Base-by-base conservation (phyloP, 306 rosid species). In the Argentina anserina region DNA sequence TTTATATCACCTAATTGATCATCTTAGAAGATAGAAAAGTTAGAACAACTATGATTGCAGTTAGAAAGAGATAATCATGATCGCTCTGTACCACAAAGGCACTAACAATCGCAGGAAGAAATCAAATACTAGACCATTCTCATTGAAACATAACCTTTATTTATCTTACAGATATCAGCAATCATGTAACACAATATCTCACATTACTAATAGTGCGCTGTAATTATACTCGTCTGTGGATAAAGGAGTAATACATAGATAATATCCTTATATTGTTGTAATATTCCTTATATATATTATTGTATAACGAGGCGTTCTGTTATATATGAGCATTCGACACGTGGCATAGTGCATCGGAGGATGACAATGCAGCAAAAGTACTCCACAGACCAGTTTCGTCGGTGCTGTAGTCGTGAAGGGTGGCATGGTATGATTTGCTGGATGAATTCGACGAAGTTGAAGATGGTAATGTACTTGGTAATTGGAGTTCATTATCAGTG, bases 331-430 rank as follows among this genome's bases (percentile, higher is more conserved):
- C 73, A 72, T 78, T 82, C 18, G 89, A 80, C 81, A 86, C 86
- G 80, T 86, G 97, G 84, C 90, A 87, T 0, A 84, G 64, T 10
- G 86, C 87, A 71, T 90, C 91, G 5, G 93, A 75, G 63, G 92
- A 85, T 4, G 89, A 79, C 78, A 82, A 85, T 2, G 90, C n/a
- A 14, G 21, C 80, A 60, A 87, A 88, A 76, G 65, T 71, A 25
- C 75, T 85, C 99, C 99, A 94, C 1, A 91, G 87, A 75, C 87
- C 94, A 43, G 82, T 79, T 74, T 91, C 97, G 71, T 81, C 84
- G 62, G 75, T 66, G 85, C 80, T 80, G 55, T 61, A 61, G 20
- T 61, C 37, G 6, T 20, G 20, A 6, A 70, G 78, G 34, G 86
- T 60, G 84, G 20, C 81, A 17, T 52, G 76, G 37, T 68, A 88